A percentile compares a stretch with the other conserved stretches of the same genome.
phyloP scores from a whole-genome alignment of 192 early-diverging fungal species.

The Chytriomyces confervae region DNA sequence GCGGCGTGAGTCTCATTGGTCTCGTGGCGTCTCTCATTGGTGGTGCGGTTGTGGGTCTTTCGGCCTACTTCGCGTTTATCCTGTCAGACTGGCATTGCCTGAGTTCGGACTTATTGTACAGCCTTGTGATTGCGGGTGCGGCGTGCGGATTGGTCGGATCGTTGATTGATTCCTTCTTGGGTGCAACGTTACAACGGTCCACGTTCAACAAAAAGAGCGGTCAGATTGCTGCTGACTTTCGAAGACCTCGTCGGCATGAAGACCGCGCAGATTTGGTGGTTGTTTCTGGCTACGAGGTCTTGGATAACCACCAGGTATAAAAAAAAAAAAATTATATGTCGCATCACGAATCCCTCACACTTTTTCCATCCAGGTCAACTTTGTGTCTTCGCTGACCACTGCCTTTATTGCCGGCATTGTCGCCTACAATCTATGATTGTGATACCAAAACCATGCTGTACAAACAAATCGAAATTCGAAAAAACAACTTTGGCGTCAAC shows the following conservation, averaged over 20 bases:
- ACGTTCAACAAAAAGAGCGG: slow-evolving; percentile 73
- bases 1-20: slow-evolving; percentile 76
- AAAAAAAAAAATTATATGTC: neutral
- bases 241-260: slow-evolving; percentile 46
- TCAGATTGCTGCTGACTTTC: slow-evolving; percentile 54
- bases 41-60: slow-evolving; percentile 71
- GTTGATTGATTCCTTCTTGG: slow-evolving; percentile 83
- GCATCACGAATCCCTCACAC: neutral
- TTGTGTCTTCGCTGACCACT: slow-evolving; percentile 69
- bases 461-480: too few relatives aligned
- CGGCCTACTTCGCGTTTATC: slow-evolving; percentile 47
- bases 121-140: slow-evolving; percentile 62
- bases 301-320: slow-evolving; percentile 82
- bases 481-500: too few relatives aligned
- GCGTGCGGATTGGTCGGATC: slow-evolving; percentile 77
- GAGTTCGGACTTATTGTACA: neutral
- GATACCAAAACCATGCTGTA: neutral
- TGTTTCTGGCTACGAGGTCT: slow-evolving; percentile 70
- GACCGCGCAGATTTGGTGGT: slow-evolving; percentile 50
- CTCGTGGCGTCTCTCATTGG: slow-evolving; percentile 78
- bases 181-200: slow-evolving; percentile 78
- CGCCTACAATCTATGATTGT: slow-evolving; percentile 31
- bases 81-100: neutral
- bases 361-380: slow-evolving; percentile 60
- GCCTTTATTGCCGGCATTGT: slow-evolving; percentile 50